Conservation (phyloP, 306 rosid species). For the Quercus variabilis region DNA sequence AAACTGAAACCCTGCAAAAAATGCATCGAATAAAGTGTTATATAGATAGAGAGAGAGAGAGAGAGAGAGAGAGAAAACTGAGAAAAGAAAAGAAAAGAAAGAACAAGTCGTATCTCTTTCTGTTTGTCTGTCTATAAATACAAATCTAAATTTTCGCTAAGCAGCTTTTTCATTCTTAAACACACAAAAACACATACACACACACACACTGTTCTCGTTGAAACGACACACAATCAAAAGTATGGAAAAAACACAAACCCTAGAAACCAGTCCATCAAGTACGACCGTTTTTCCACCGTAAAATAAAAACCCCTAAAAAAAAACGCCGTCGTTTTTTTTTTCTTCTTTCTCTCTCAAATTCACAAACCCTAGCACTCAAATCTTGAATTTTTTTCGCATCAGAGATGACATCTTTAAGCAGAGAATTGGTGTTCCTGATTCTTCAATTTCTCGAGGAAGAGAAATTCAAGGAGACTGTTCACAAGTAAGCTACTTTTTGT, state of each 20-base stretch:
- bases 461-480: conserved; percentile 68
- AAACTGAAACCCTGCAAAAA: conserved; percentile 40
- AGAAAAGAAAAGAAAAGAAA: not conserved
- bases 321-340: conserved; percentile 8
- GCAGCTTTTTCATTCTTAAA: conserved; percentile 40
- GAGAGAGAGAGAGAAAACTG: no score
- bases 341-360: not conserved
- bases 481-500: conserved; percentile 40
- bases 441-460: conserved; percentile 87
- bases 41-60: no score
- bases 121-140: conserved; percentile 25
- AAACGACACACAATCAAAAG: not conserved
- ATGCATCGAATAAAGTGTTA: conserved; percentile 73
- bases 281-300: not conserved
- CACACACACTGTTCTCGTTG: not conserved
- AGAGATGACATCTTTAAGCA: conserved; percentile 75
- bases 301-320: not conserved
- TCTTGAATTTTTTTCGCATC: not conserved
- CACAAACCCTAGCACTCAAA: not conserved
- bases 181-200: no score
- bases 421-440: conserved; percentile 85
- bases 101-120: conserved; percentile 44
- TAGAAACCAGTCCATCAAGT: not conserved
- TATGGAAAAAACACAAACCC: conserved; percentile 22
- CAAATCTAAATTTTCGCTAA: not conserved